Evolutionary conservation across 768 basidiomycete species (phyloP), one percentile per base, ranked within the genome.

Genomic region (Pluteus cervinus): DNA sequence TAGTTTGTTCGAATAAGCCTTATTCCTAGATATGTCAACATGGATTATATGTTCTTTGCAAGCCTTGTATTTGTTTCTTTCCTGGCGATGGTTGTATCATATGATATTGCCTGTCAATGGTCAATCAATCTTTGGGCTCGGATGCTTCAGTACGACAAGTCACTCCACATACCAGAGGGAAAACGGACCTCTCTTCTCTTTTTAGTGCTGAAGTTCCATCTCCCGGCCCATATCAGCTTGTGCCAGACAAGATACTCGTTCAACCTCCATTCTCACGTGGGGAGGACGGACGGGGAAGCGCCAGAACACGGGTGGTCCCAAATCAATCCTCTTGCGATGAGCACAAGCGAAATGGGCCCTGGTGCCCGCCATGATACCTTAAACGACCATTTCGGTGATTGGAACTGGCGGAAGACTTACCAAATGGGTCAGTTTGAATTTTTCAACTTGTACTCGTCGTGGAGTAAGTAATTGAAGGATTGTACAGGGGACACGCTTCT

Each of bases 321-420:
- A 0, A 41, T 56, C 3, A 66, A 69, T 39, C 42, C 46, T 0
- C 37, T 55, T 0, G 58, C 61, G 2, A 39, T 42, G 1, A 65
- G 62, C 31, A 68, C 62, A 1, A 43, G 48, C 12, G 63, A 69
- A 24, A 68, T 68, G 66, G 59, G 59, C 2, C 50, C 48, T 9
- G 46, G 41, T 23, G 24, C 33, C 22, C 15, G 55, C 24, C 29
- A 39, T 45, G 62, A n/a, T 39, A 56, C 29, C 18, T 40, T 72
- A 1, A 62, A 73, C 29, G 62, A 68, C 11, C 52, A 59, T 8
- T 61, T 60, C 29, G 44, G 45, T 7, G 57, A 62, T 30, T 56
- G 47, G 34, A 67, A 74, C 38, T 61, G 58, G 58, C 40, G 41
- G 38, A 63, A 61, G 29, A 37, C 54, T 5, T 43, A 42, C 4